Evolutionary conservation across 345 rosid species (phyloP).

Genomic region (Cardiospermum halicacabum): DNA sequence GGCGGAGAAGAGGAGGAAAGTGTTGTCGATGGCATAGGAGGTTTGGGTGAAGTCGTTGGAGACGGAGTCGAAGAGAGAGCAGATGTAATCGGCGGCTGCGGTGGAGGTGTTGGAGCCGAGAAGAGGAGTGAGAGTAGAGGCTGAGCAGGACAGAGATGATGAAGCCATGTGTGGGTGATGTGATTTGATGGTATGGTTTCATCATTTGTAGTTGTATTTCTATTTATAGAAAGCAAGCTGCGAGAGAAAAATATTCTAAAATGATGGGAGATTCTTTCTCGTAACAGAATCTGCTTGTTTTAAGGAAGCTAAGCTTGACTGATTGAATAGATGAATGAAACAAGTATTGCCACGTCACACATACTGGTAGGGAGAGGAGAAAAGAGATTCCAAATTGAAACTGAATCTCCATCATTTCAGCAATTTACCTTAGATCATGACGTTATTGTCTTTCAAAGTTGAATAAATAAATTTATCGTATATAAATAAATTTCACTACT

Average conservation of each 20-base stretch:
- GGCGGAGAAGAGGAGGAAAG: constrained; percentile 59
- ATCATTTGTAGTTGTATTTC: background rate
- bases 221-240: background rate
- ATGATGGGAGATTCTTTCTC: background rate
- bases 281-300: constrained; percentile 5
- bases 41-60: constrained; percentile 36
- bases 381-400: too few species aligned
- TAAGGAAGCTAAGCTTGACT: background rate
- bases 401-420: too few species aligned
- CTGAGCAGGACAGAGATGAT: constrained; percentile 30
- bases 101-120: constrained; percentile 34
- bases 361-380: too few species aligned
- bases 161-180: background rate
- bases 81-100: constrained; percentile 47
- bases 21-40: constrained; percentile 42
- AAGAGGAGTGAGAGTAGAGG: constrained; percentile 27
- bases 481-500: too few species aligned
- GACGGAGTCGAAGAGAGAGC: constrained; percentile 31
- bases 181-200: background rate
- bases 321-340: too few species aligned
- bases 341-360: too few species aligned
- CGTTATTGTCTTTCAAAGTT: too few species aligned
- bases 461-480: too few species aligned
- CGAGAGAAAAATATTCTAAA: background rate
- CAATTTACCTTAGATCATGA: too few species aligned